Evolutionary conservation across 2,329 filamentous ascomycete genomes (phyloP).

Genomic region (Ophiostoma angusticollis): DNA sequence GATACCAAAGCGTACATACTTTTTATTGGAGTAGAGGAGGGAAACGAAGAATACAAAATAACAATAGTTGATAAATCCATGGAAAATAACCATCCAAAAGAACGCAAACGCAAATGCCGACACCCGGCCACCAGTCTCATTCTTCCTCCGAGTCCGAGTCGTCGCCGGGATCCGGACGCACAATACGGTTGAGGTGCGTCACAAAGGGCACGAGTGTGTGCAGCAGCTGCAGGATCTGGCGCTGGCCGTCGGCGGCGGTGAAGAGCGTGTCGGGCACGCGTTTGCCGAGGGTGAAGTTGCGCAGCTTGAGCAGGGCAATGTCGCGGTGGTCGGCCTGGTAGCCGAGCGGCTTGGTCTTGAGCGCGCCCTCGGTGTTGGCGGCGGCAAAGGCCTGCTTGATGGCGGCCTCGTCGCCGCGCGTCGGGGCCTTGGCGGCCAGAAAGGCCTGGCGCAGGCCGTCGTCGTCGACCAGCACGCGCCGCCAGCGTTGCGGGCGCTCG

Average conservation of each 20-base stretch:
- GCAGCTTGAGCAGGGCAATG: slow-evolving; percentile 67
- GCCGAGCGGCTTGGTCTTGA: slow-evolving; percentile 80
- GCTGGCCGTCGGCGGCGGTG: slow-evolving; percentile 46
- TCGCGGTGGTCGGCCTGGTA: slow-evolving; percentile 63
- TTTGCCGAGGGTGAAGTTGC: slow-evolving; percentile 62
- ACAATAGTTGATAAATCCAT: no score
- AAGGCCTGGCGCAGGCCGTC: slow-evolving; percentile 50
- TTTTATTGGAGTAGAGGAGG: no score
- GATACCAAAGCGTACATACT: no score
- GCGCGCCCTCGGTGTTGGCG: slow-evolving; percentile 57
- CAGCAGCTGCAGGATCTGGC: slow-evolving; percentile 52
- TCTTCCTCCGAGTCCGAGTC: slow-evolving; percentile 37
- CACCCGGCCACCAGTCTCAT: no score
- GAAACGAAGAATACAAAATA: no score
- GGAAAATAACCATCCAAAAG: no score
- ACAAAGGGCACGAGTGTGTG: slow-evolving; percentile 65
- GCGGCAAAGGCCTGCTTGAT: slow-evolving; percentile 48
- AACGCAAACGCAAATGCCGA: no score
- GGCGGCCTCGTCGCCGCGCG: slow-evolving; percentile 35
- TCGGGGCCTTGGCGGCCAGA: slow-evolving; percentile 39
- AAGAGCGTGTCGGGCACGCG: slow-evolving; percentile 56
- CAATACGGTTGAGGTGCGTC: slow-evolving; percentile 57
- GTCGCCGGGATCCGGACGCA: slow-evolving; percentile 54
- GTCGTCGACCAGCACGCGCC: slow-evolving; percentile 50
- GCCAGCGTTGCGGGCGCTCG: slow-evolving; percentile 55